phyloP scores from a whole-genome alignment of 805 yeast species.

The Pichia nanzhaoensis region DNA sequence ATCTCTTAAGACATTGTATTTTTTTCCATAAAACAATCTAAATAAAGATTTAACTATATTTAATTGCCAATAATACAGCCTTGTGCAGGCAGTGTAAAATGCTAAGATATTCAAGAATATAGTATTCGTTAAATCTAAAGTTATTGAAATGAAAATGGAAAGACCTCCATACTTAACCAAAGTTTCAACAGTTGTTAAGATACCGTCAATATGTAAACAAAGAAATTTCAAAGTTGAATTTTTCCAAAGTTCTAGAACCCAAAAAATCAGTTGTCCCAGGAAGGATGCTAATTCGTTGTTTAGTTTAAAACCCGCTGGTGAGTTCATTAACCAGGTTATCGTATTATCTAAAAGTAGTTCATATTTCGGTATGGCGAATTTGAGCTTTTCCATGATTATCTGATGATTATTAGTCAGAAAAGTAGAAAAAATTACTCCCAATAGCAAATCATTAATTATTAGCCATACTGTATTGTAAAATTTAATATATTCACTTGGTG shows the following conservation, averaged over 20 bases:
- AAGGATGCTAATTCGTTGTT: constrained; percentile 81
- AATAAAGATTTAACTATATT: constrained; percentile 64
- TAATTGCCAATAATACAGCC: constrained; percentile 71
- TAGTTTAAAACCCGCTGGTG: constrained; percentile 91
- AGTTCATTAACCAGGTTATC: constrained; percentile 70
- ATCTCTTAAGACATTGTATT: constrained; percentile 73
- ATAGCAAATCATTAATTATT: constrained; percentile 68
- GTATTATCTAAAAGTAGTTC: constrained; percentile 30
- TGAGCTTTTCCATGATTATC: constrained; percentile 8
- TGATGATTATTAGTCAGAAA: constrained; percentile 27
- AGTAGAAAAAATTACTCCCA: constrained; percentile 60
- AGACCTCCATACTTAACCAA: constrained; percentile 41
- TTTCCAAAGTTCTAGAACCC: constrained; percentile 75
- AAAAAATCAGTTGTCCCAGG: constrained; percentile 76
- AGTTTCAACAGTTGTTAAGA: constrained; percentile 14
- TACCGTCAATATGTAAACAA: constrained; percentile 11
- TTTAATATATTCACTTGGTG: constrained; percentile 56
- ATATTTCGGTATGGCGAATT: constrained; percentile 28
- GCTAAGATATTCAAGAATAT: constrained; percentile 66
- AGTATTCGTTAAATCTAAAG: constrained; percentile 58
- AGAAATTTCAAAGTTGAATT: constrained; percentile 15
- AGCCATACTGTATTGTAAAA: constrained; percentile 88
- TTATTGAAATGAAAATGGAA: constrained; percentile 59
- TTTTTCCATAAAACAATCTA: constrained; percentile 83
- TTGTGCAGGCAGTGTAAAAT: constrained; percentile 73